These are phyloP conservation scores for Phyllosticta citrichinensis DNA, from an alignment of 2,329 filamentous ascomycete genomes.

Conservation along the genomic window DNA sequence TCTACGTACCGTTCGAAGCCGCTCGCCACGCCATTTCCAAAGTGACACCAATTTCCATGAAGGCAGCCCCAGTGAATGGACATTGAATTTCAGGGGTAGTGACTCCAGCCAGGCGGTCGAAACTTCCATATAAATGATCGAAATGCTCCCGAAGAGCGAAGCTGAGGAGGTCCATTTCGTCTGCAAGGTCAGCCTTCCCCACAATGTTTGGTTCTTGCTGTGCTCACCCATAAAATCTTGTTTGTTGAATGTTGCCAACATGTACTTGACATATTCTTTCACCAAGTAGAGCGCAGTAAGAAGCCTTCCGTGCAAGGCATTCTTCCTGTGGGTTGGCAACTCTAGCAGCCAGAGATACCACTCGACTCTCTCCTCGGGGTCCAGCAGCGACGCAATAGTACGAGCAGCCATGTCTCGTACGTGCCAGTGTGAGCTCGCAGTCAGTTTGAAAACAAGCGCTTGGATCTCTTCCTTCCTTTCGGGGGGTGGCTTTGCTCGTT, in stretches of 20 bases:
- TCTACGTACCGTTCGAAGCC: background rate
- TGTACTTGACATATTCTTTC: constrained; percentile 12
- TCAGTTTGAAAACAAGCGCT: constrained; percentile 49
- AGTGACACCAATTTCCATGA: constrained; percentile 24
- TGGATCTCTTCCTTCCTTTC: constrained; percentile 46
- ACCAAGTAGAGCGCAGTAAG: constrained; percentile 24
- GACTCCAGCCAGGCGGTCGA: background rate
- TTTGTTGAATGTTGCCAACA: background rate
- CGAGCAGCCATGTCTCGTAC: constrained; percentile 71
- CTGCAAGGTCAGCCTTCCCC: background rate
- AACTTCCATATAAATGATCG: constrained; percentile 13
- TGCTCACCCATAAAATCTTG: background rate
- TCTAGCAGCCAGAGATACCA: constrained; percentile 17
- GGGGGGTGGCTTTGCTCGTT: constrained; percentile 58
- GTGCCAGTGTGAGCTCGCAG: constrained; percentile 66
- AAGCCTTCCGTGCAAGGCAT: constrained; percentile 23
- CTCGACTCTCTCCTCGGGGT: constrained; percentile 17
- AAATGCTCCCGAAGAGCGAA: constrained; percentile 14
- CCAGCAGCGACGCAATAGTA: constrained; percentile 42
- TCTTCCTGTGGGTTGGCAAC: constrained; percentile 12
- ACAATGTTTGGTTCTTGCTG: fast-evolving
- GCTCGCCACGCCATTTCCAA: background rate
- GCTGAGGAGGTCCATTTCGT: constrained; percentile 15
- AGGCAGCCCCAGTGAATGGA: constrained; percentile 25
- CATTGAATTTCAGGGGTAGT: constrained; percentile 15